A percentile compares a stretch with the other conserved stretches of the same genome.
Evolutionary conservation across 805 yeast species (phyloP).

Genomic region (Starmerella bombicola): DNA sequence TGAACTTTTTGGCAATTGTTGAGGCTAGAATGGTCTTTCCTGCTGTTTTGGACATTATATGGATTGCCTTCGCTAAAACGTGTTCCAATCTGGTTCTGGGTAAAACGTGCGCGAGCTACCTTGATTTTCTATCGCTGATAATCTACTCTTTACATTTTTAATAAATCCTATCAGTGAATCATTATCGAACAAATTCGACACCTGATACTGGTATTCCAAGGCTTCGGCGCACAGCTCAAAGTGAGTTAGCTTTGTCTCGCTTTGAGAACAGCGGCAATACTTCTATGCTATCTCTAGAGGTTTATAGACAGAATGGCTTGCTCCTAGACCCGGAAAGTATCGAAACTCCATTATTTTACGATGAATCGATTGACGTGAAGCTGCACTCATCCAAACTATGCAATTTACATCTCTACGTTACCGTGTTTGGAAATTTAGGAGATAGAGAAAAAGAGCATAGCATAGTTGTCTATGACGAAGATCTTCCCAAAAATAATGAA

Average conservation of each 20-base stretch:
- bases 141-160: too few relatives aligned
- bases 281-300: constrained; percentile 12
- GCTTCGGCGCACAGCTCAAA: too few relatives aligned
- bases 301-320: constrained; percentile 11
- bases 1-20: constrained; percentile 68
- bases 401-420: constrained; percentile 15
- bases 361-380: constrained; percentile 12
- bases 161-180: too few relatives aligned
- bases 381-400: constrained; percentile 7
- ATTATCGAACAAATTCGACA: too few relatives aligned
- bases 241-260: too few relatives aligned
- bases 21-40: constrained; percentile 66
- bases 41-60: constrained; percentile 16
- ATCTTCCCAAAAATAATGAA: constrained; percentile 1
- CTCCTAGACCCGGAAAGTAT: constrained; percentile 1
- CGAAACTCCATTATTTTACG: constrained; percentile 11
- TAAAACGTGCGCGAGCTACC: too few relatives aligned
- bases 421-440: constrained; percentile 13
- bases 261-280: too few relatives aligned
- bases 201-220: too few relatives aligned
- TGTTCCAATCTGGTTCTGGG: too few relatives aligned
- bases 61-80: background rate
- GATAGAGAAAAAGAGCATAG: constrained; percentile 13
- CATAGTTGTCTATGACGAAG: constrained; percentile 16
- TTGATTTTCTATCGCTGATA: too few relatives aligned